Base-by-base conservation (phyloP, 2,329 filamentous ascomycete species). In the Colletotrichum gloeosporioides region DNA sequence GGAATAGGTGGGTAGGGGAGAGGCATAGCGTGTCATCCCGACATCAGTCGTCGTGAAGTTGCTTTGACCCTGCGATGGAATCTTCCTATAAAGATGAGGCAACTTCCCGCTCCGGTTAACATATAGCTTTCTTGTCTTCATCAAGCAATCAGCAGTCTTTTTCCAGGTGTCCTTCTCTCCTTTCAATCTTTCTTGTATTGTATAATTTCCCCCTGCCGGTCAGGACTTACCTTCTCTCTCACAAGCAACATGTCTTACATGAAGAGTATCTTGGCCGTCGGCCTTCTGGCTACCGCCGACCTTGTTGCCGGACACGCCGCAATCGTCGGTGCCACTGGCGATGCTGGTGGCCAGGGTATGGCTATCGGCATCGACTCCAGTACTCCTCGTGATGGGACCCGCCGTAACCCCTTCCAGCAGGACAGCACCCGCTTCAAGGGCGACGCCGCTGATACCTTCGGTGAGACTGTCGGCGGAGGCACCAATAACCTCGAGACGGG, bases 351-450 rank as follows among this genome's bases (percentile, higher is more conserved):
- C 77, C 84, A 84, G 22, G 91, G 91, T 79, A 88, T 87, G 85
- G 87, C 84, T 22, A 83, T 89, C 5, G 87, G 86, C 74, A 82
- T 93, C 77, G 88, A 90, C 82, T 85, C 88, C 63, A 80, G 80
- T 79, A 93, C 91, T 67, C 91, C 92, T 55, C 91, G 92, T 77
- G 91, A 92, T 78, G 92, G 92, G 55, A 92, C 91, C 27, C 82
- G 85, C 15, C 88, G 92, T 76, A 84, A 88, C 66, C 92, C 92
- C 62, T 93, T 93, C 87, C 92, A 94, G 84, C 88, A 90, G 78
- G 92, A 93, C 78, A 88, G 88, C 67, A 94, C 92, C 69, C 90
- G 91, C 72, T 93, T 93, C 88, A 85, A 86, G 69, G 90, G 90
- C 55, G 85, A 84, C 53, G 83, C 87, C 16, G 89, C 88, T 15